Evolutionary conservation across 148 eudicot species (phyloP).

Genomic region (Pharnaceum exiguum): DNA sequence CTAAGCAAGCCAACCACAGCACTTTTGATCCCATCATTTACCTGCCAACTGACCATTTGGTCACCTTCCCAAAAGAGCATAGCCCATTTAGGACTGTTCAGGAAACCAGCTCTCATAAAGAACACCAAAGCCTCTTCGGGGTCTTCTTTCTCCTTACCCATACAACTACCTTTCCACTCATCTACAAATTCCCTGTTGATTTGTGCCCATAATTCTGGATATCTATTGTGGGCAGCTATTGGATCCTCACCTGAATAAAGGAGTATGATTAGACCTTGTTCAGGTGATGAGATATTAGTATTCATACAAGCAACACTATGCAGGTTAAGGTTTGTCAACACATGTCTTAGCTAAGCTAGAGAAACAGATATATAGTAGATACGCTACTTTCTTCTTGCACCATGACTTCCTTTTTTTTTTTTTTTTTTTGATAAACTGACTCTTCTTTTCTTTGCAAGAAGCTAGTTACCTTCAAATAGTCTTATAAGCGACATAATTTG

Average conservation of each 20-base stretch:
- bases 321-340: no score
- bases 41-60: conserved; percentile 99
- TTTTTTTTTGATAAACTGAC: no score
- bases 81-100: conserved; percentile 91
- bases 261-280: no score
- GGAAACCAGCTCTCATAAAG: conserved; percentile 97
- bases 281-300: no score
- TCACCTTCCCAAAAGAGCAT: conserved; percentile 99
- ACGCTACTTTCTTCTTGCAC: no score
- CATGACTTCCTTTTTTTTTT: no score
- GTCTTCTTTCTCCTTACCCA: conserved; percentile 51
- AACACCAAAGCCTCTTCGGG: conserved; percentile 71
- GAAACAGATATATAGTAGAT: no score
- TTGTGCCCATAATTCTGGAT: conserved; percentile 95
- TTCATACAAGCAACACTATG: no score
- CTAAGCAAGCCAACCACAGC: conserved; percentile 89
- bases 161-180: conserved; percentile 56
- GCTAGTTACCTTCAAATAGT: no score
- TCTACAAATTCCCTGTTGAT: conserved; percentile 84
- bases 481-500: no score
- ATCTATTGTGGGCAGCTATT: conserved; percentile 87
- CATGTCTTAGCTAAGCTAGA: no score
- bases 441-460: no score
- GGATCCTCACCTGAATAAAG: conserved; percentile 87
- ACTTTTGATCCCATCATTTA: conserved; percentile 92